Base-by-base conservation (phyloP, 805 yeast species). In the Tetrapisispora nanseiensis region DNA sequence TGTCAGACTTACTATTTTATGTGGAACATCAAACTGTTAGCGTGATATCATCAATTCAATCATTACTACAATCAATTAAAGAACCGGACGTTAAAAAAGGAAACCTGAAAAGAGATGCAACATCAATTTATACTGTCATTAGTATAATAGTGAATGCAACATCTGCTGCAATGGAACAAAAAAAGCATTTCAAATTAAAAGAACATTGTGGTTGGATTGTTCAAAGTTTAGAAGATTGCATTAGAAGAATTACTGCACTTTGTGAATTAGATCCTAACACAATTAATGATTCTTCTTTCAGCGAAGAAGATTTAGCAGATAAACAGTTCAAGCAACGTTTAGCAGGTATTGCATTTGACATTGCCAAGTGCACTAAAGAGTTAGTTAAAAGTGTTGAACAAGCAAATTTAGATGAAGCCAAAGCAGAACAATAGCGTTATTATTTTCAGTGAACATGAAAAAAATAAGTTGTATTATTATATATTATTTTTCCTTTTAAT, bases 371-470 rank as follows among this genome's bases (percentile, higher is more conserved):
- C 61, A 90, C 97, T 5, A 90, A 89, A 62, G 97, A 90, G 62
- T 72, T 90, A 57, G 97, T 90, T 18, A 89, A 89, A 66, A 85
- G 95, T 1, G 96, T 90, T 5, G 97, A 90, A 60, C 97, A 89
- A 59, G 95, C 95, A 20, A 82, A 89, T 56, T 68, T 89, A 54
- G 82, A 82, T 55, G 89, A 82, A 51, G 95, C 20, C 22, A 16
- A 15, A 13, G 22, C 6, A 15, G 1, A 38, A 18, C 6, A 21
- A 27, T 28, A 18, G 13, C 15, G 18, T 12, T 13, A 23, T 27
- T 11, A 28, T 20, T 37, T 13, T 21, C 20, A 33, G 15, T 33
- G 15, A n/a, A 15, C 20, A 22, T 21, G 7, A 22, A 33, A 12
- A 11, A 33, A 21, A 9, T 33, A 22, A 4, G 28, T 35, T 35